A percentile compares a stretch with the other conserved stretches of the same genome.
phyloP scores from a whole-genome alignment of 495 filamentous ascomycete genomes.

The Penicillium goetzii region DNA sequence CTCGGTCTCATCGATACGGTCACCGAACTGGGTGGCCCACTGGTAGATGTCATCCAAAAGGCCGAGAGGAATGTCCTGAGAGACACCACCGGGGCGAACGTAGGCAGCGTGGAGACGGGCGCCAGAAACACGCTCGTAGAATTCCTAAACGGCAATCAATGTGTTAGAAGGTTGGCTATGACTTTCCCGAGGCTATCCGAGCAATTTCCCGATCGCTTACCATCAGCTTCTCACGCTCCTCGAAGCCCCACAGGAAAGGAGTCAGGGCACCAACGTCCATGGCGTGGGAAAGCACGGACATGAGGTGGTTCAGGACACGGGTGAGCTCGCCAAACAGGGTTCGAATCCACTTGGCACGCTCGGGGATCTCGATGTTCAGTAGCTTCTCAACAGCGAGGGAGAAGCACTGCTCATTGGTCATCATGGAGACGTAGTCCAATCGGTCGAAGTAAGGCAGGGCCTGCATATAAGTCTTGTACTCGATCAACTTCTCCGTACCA shows the following conservation, averaged over 20 bases:
- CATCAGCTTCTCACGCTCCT: constrained; percentile 99
- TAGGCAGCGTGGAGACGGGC: constrained; percentile 98
- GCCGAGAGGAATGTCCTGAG: constrained; percentile 91
- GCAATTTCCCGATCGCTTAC: constrained; percentile 50
- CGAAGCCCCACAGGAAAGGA: constrained; percentile 99
- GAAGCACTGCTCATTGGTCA: constrained; percentile 99
- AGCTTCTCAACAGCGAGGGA: constrained; percentile 96
- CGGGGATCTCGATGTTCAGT: constrained; percentile 94
- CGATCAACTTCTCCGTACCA: constrained; percentile 99
- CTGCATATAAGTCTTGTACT: constrained; percentile 99
- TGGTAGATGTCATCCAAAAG: constrained; percentile 99
- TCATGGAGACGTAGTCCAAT: constrained; percentile 99
- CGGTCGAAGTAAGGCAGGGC: constrained; percentile 99
- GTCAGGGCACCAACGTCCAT: constrained; percentile 99
- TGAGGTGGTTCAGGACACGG: constrained; percentile 92
- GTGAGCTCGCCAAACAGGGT: constrained; percentile 98
- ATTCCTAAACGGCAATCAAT: constrained; percentile 68
- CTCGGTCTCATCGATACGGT: constrained; percentile 99
- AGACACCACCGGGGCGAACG: constrained; percentile 95
- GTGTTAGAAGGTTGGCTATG: background rate
- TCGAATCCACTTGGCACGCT: constrained; percentile 94
- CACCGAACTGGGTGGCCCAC: constrained; percentile 99
- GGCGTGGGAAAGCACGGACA: constrained; percentile 96
- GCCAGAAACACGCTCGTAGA: constrained; percentile 98
- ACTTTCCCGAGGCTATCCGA: background rate